Conservation (phyloP, 192 early-diverging fungal species). For the Helicostylum pulchrum region DNA sequence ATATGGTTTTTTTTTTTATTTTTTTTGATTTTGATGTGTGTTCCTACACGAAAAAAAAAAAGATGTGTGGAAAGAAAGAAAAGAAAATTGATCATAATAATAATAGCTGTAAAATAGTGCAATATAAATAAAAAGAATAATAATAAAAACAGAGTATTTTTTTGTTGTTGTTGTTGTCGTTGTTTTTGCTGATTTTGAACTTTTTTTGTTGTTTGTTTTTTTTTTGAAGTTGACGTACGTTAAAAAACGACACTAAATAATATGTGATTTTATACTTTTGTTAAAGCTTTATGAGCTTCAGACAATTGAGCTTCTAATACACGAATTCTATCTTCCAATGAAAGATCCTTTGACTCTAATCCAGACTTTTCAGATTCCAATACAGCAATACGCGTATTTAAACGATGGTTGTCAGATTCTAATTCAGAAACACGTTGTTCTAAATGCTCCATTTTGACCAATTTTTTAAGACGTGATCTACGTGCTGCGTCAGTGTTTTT, state of each 20-base stretch:
- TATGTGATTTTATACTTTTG: conserved; percentile 8
- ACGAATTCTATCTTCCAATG: conserved; percentile 36
- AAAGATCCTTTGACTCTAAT: conserved; percentile 34
- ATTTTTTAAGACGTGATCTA: conserved; percentile 80
- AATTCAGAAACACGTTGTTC: conserved; percentile 71
- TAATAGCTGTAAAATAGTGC: too few species aligned
- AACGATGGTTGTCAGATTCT: conserved; percentile 65
- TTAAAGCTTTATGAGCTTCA: conserved; percentile 35
- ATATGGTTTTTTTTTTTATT: conserved; percentile 11
- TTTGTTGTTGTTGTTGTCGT: too few species aligned
- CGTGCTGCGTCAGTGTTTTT: conserved; percentile 90
- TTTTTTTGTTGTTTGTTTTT: not conserved
- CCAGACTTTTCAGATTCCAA: conserved; percentile 48
- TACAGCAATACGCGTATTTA: conserved; percentile 54
- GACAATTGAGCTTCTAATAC: conserved; percentile 38
- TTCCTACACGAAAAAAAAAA: not conserved
- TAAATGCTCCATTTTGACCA: conserved; percentile 69
- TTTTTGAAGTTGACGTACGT: not conserved
- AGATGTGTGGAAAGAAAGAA: not conserved
- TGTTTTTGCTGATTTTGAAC: not conserved
- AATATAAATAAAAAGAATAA: too few species aligned
- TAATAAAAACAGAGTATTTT: too few species aligned
- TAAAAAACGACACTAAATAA: not conserved
- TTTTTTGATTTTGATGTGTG: not conserved
- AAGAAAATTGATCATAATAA: not conserved